Base-by-base conservation (phyloP, 2,329 filamentous ascomycete species). In the Fonsecaea multimorphosa region DNA sequence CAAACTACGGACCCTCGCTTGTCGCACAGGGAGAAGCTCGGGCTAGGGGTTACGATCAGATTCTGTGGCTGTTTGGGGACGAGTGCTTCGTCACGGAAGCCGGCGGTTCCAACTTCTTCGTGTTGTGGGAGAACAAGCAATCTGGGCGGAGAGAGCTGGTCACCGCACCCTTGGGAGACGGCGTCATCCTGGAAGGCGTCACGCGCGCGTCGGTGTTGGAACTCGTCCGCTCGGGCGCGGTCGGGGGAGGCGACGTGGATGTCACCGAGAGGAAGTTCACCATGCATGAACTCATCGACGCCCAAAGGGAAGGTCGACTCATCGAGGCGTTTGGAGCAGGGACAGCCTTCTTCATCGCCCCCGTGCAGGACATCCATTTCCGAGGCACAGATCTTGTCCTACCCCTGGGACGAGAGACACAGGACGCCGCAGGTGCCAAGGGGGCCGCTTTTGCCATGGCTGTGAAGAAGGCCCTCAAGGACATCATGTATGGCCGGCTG, bases 51-150 rank as follows among this genome's bases (percentile, higher is more conserved):
- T 97, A 88, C 79, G 87, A 94, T 75, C 94, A 97, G 83, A 90
- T 97, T 63, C 85, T 97, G n/a, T 97, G 93, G 93, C 84, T 97
- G 58, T 95, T 96, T 74, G 92, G 92, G 1, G 78, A 86, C 46
- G 84, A 94, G 72, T 86, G 86, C 59, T 86, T 87, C 75, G 93
- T 96, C 69, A 97, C 93, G 1, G 93, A 97, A 81, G 93, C 93
- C 1, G 93, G 93, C 3, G 93, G 92, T 12, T 91, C 88, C 74
- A 97, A 97, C 80, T 97, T 97, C 81, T 96, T 97, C 74, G 83
- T 96, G 7, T 82, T 97, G 12, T 93, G 90, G 91, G 34, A 65
- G 6, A 66, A 67, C n/a, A 40, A 49, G 34, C 85, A 89, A 72
- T 78, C 77, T 0, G 88, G 85, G 7, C 85, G 82, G 72, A 74